Conservation (phyloP, 78 protist genomes). For the Pigoraptor vietnamica region DNA sequence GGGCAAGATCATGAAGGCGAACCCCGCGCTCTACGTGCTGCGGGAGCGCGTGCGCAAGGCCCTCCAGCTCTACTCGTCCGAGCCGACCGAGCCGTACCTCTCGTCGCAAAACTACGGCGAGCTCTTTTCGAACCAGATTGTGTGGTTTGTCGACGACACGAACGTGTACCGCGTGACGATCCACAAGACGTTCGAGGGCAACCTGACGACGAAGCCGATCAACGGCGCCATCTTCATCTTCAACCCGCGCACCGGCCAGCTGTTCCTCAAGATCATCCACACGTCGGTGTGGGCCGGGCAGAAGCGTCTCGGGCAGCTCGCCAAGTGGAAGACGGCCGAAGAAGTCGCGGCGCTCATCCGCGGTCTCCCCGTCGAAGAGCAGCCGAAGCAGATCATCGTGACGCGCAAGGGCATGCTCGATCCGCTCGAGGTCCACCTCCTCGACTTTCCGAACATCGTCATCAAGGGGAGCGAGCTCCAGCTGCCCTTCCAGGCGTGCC, state of each 20-base stretch:
- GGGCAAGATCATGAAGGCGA: constrained; percentile 94
- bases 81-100: constrained; percentile 80
- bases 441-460: constrained; percentile 96
- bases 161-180: constrained; percentile 98
- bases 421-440: constrained; percentile 97
- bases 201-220: constrained; percentile 93
- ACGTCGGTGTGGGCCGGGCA: constrained; percentile 99
- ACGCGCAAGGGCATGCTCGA: constrained; percentile 97
- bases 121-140: constrained; percentile 93
- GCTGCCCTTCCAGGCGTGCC: constrained; percentile 96
- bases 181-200: constrained; percentile 98
- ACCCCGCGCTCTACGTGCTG: constrained; percentile 90
- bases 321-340: constrained; percentile 96
- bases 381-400: constrained; percentile 98
- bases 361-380: constrained; percentile 97
- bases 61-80: constrained; percentile 93
- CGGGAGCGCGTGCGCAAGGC: constrained; percentile 99
- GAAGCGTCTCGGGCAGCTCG: constrained; percentile 98
- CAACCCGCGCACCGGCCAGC: constrained; percentile 99
- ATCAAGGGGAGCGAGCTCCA: constrained; percentile 97
- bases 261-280: constrained; percentile 98
- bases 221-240: constrained; percentile 99
- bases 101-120: constrained; percentile 68
- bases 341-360: constrained; percentile 98
- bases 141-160: constrained; percentile 99